Percentiles rank a stretch among this genome's conserved stretches.
phyloP scores from a whole-genome alignment of 495 filamentous ascomycete species.

The Aspergillus haitiensis region DNA sequence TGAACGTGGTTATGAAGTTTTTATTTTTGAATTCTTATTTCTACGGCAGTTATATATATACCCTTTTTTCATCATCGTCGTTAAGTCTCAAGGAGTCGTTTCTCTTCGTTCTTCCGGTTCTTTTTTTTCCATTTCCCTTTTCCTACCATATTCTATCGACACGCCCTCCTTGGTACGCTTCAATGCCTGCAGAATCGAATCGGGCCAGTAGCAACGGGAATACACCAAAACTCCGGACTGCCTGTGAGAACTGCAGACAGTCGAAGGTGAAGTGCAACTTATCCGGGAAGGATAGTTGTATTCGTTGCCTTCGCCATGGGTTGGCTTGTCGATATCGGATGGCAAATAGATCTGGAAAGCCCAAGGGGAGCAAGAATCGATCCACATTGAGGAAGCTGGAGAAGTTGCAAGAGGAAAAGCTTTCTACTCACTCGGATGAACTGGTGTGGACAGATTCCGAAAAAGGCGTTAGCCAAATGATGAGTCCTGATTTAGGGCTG shows the following conservation, averaged over 20 bases:
- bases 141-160: background rate
- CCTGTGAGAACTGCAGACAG: constrained; percentile 50
- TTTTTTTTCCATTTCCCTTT: background rate
- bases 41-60: background rate
- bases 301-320: constrained; percentile 47
- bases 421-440: constrained; percentile 16
- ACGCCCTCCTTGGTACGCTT: constrained; percentile 2
- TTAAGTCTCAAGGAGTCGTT: background rate
- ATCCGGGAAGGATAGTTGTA: constrained; percentile 43
- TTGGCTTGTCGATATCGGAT: constrained; percentile 46
- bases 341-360: constrained; percentile 49
- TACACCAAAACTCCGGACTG: constrained; percentile 44
- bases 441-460: constrained; percentile 3
- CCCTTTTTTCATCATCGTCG: background rate
- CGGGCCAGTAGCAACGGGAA: constrained; percentile 28
- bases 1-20: background rate
- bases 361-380: constrained; percentile 50
- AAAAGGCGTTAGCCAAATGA: constrained; percentile 3
- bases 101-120: background rate
- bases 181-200: constrained; percentile 40
- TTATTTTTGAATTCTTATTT: background rate
- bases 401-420: constrained; percentile 40
- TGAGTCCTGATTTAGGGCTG: constrained; percentile 2
- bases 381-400: constrained; percentile 46
- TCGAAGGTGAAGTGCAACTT: constrained; percentile 52